phyloP scores from a whole-genome alignment of 768 basidiomycete genomes.

The Xerocomus potaroensis region DNA sequence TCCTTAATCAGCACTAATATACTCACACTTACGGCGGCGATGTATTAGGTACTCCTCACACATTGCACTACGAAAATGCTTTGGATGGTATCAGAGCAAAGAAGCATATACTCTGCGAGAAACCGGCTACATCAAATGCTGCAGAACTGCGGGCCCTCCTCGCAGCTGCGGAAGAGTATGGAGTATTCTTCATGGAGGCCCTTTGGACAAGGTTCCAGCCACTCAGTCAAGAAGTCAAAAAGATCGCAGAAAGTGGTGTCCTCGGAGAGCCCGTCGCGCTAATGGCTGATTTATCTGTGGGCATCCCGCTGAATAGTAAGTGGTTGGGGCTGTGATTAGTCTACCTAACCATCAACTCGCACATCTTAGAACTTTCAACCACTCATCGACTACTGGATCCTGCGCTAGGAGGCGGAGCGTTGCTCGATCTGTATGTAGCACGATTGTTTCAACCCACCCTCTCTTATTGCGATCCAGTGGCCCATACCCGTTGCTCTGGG shows the following conservation, averaged over 20 bases:
- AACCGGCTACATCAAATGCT: conserved; percentile 76
- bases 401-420: conserved; percentile 71
- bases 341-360: not conserved
- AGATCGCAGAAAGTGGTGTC: conserved; percentile 55
- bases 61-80: conserved; percentile 75
- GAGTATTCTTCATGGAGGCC: conserved; percentile 90
- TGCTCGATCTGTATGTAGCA: conserved; percentile 72
- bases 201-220: conserved; percentile 86
- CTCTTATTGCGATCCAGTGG: conserved; percentile 43
- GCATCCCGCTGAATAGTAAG: conserved; percentile 63
- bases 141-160: conserved; percentile 74
- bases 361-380: conserved; percentile 50
- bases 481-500: conserved; percentile 81
- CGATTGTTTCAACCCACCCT: not conserved
- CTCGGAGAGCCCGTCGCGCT: conserved; percentile 64
- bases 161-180: conserved; percentile 67
- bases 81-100: conserved; percentile 70
- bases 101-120: conserved; percentile 88
- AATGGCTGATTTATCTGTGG: conserved; percentile 71
- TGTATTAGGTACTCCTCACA: conserved; percentile 75
- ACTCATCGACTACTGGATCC: conserved; percentile 80
- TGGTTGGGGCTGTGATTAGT: not conserved
- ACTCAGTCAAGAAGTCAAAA: conserved; percentile 58
- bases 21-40: conserved; percentile 8
- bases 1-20: not conserved